phyloP scores from a whole-genome alignment of 495 filamentous ascomycete genomes.

The Immersiella caudata region DNA sequence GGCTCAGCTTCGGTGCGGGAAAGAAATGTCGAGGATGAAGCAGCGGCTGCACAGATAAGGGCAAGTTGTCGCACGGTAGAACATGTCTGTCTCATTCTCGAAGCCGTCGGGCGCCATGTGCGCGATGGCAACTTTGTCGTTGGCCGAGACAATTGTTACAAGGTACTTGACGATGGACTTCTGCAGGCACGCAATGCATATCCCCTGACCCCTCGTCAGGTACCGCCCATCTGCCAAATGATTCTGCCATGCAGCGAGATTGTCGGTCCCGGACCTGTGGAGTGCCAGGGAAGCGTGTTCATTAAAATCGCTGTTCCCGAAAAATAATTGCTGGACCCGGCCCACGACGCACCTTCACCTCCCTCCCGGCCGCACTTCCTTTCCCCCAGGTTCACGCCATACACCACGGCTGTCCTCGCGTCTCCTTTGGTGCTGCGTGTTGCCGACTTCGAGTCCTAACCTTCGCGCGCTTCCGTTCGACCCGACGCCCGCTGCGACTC shows the following conservation, averaged over 20 bases:
- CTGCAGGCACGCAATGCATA: background rate
- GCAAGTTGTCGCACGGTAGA: background rate
- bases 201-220: constrained; percentile 22
- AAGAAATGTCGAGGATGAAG: background rate
- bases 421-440: constrained; percentile 29
- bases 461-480: constrained; percentile 12
- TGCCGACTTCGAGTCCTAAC: constrained; percentile 26
- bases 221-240: constrained; percentile 34
- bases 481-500: constrained; percentile 29
- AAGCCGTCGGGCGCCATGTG: constrained; percentile 7
- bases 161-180: constrained; percentile 17
- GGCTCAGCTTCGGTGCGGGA: background rate
- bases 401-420: constrained; percentile 32
- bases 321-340: constrained; percentile 25
- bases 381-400: constrained; percentile 22
- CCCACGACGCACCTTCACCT: constrained; percentile 18
- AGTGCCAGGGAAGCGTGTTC: constrained; percentile 36
- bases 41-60: background rate
- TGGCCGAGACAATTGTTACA: constrained; percentile 18
- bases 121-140: background rate
- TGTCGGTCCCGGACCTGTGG: constrained; percentile 30
- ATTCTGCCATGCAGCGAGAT: constrained; percentile 29
- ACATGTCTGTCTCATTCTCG: background rate
- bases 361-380: constrained; percentile 3
- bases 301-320: constrained; percentile 30